Conservation (phyloP, 140 eudicot genomes). For the Bidens hawaiensis region DNA sequence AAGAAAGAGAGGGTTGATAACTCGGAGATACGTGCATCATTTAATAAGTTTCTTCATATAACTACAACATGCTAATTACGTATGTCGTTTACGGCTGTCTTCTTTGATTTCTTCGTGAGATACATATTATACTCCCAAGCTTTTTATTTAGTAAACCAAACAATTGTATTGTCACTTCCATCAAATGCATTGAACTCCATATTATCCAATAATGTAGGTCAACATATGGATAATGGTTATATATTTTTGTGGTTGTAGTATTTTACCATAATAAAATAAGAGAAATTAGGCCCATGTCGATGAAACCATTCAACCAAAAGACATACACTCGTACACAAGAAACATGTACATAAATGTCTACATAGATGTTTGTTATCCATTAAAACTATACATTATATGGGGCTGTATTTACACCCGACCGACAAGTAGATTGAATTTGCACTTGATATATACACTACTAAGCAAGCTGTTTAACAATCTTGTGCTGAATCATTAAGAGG, state of each 20-base stretch:
- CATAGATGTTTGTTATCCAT: background rate
- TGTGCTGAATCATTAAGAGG: no score
- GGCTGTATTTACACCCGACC: background rate
- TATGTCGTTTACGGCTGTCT: background rate
- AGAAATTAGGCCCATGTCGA: background rate
- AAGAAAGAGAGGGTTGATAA: background rate
- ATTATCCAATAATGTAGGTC: background rate
- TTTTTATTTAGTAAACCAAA: background rate
- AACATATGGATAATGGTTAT: background rate
- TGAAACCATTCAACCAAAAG: background rate
- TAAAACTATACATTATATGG: background rate
- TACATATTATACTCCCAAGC: background rate
- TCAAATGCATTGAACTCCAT: background rate
- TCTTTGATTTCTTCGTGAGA: background rate
- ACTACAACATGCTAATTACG: background rate
- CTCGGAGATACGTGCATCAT: background rate
- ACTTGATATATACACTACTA: no score
- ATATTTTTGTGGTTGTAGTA: slow-evolving; percentile 5
- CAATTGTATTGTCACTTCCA: background rate
- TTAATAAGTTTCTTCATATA: background rate
- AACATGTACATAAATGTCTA: background rate
- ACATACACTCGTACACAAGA: slow-evolving; percentile 9
- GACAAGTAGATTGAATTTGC: no score
- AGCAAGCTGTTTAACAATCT: no score
- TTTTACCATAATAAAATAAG: background rate